A percentile compares a stretch with the other conserved stretches of the same genome.
Conservation (phyloP, 306 rosid species). For the Cicer cuneatum region DNA sequence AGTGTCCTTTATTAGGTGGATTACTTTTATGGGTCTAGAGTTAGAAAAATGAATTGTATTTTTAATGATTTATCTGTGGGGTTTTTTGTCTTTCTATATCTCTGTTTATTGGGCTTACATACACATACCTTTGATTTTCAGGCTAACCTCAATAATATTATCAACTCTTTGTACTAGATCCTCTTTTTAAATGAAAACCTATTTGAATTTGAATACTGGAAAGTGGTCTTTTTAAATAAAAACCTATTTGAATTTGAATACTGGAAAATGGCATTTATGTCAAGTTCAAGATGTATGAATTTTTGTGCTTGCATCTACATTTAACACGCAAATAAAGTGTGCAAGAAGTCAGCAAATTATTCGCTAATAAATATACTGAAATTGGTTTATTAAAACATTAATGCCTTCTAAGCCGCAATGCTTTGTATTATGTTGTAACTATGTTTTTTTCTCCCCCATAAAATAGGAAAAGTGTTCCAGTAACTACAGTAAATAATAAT, state of each 20-base stretch:
- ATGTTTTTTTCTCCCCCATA: constrained; percentile 2
- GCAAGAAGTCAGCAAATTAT: constrained; percentile 17
- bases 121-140: not conserved
- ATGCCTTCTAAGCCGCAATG: not conserved
- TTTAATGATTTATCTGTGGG: not conserved
- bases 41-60: not conserved
- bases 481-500: constrained; percentile 23
- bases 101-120: constrained; percentile 7
- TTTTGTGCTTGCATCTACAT: constrained; percentile 24
- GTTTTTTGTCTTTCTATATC: not conserved
- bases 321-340: constrained; percentile 18
- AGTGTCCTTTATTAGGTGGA: not conserved
- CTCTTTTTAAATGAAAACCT: constrained; percentile 20
- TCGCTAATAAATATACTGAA: constrained; percentile 19
- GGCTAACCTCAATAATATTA: not conserved
- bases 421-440: constrained; percentile 19
- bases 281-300: not conserved
- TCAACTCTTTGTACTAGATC: constrained; percentile 4
- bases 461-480: constrained; percentile 26
- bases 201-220: not conserved
- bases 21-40: not conserved
- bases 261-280: constrained; percentile 11
- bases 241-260: constrained; percentile 6
- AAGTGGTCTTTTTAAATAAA: constrained; percentile 6
- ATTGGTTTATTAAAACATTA: constrained; percentile 3